Percentiles rank a stretch among this genome's conserved stretches.
phyloP scores from a whole-genome alignment of 352 stramenopile species.

The Phytopythium sindhum region DNA sequence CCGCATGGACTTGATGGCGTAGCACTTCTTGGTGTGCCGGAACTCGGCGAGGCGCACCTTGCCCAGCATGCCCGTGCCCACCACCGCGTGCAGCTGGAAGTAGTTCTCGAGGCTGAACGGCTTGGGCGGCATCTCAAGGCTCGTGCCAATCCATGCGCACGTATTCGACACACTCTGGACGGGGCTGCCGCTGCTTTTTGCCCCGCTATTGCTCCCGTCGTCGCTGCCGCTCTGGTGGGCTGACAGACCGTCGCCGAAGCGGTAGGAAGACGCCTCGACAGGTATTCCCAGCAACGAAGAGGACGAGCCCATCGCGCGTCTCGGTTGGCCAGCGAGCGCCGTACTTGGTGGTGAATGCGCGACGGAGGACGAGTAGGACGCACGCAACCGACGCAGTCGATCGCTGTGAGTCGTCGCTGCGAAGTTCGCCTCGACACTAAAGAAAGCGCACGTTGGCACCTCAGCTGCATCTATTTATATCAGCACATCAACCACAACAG shows the following conservation, averaged over 20 bases:
- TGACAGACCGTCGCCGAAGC: slow-evolving; percentile 13
- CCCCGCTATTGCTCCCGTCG: background rate
- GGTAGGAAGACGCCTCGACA: slow-evolving; percentile 10
- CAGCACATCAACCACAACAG: background rate
- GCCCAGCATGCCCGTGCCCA: slow-evolving; percentile 74
- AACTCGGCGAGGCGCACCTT: slow-evolving; percentile 63
- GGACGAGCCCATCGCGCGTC: slow-evolving; percentile 4
- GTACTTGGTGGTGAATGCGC: background rate
- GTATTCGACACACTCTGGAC: background rate
- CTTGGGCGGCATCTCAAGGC: slow-evolving; percentile 51
- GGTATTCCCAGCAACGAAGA: background rate
- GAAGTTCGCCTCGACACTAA: background rate
- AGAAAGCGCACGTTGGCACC: background rate
- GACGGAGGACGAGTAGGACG: background rate
- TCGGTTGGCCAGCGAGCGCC: background rate
- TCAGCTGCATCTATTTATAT: background rate
- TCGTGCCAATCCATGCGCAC: slow-evolving; percentile 43
- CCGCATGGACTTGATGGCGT: slow-evolving; percentile 72
- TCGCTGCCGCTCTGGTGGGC: slow-evolving; percentile 2
- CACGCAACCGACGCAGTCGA: background rate
- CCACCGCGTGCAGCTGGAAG: slow-evolving; percentile 51
- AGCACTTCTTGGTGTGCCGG: slow-evolving; percentile 55
- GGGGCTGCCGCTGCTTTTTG: background rate
- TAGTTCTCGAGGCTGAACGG: slow-evolving; percentile 49
- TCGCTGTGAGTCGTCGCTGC: background rate